Base-by-base conservation (phyloP, 2,329 filamentous ascomycete species). In the Tolypocladium capitatum region DNA sequence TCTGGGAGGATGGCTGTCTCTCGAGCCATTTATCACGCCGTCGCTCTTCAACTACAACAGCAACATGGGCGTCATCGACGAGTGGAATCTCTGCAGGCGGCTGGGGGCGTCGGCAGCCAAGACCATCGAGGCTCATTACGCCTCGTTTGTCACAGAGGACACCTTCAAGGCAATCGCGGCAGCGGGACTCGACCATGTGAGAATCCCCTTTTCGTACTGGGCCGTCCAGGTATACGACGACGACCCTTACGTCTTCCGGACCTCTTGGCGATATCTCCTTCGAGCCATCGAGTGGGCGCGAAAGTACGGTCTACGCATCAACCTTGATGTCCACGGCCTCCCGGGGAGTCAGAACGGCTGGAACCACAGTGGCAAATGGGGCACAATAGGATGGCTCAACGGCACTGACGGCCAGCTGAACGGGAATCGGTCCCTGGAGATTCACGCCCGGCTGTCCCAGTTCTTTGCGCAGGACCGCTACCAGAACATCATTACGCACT, bases 401-500 rank as follows among this genome's bases (percentile, higher is more conserved):
- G 92, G 92, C n/a, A 84, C 86, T 0, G 74, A 95, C 59, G 91
- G 92, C 11, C 72, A 75, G 1, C 64, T 81, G 14, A 95, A 96
- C 62, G 83, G 75, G 0, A 76, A 94, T 57, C 80, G 91, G 33
- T 86, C 87, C 2, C 76, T 96, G 18, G 88, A 94, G 49, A 74
- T 97, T 35, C 92, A 98, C 68, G 77, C 92, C 61, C 81, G 85
- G 50, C 74, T 98, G 13, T 89, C 87, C 24, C 76, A 83, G 54
- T 98, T 98, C 76, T 98, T 98, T 65, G 81, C 90, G 0, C 92
- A 97, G 61, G 80, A 84, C 43, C 84, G 92, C 10, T 98, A 98
- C 73, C 84, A 85, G 60, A 94, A 96, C 62, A 76, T 98, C 55
- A 74, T 98, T 52, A 80, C 84, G 14, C 88, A 97, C 68, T 98